Evolutionary conservation across 441 rosid genomes (phyloP).

Genomic region (Erysimum cheiri): DNA sequence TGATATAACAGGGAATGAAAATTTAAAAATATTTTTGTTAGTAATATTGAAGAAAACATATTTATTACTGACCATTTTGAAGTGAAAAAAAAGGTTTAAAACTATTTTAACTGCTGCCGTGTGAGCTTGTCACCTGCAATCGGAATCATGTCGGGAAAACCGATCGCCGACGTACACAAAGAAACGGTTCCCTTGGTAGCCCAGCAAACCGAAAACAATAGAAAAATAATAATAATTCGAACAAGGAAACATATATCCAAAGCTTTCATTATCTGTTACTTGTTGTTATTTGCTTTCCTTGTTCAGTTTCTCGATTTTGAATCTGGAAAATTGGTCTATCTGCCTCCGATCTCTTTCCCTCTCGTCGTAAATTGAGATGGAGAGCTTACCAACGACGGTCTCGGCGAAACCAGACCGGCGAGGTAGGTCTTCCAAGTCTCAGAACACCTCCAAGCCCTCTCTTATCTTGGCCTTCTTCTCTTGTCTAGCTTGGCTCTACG

Average conservation of each 20-base stretch:
- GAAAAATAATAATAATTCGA: neutral
- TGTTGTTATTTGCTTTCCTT: slow-evolving; percentile 20
- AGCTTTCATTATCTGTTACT: slow-evolving; percentile 22
- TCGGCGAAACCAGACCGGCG: slow-evolving; percentile 71
- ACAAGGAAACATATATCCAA: slow-evolving; percentile 32
- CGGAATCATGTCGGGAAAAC: slow-evolving; percentile 35
- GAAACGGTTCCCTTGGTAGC: slow-evolving; percentile 19
- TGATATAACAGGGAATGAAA: neutral
- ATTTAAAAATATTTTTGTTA: neutral
- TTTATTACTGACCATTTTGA: neutral
- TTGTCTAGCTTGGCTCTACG: slow-evolving; percentile 98
- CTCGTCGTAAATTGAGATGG: slow-evolving; percentile 56
- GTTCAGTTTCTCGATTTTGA: slow-evolving; percentile 16
- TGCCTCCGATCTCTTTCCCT: slow-evolving; percentile 15
- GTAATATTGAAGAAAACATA: neutral
- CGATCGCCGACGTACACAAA: slow-evolving; percentile 30
- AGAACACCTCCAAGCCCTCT: slow-evolving; percentile 77
- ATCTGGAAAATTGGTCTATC: slow-evolving; percentile 11
- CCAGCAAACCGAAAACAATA: too few species aligned
- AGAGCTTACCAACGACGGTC: slow-evolving; percentile 64
- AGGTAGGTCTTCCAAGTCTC: slow-evolving; percentile 84
- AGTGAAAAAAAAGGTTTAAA: neutral
- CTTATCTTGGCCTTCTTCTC: slow-evolving; percentile 87
- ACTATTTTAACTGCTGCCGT: neutral
- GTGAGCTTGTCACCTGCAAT: neutral